These are phyloP conservation scores for Melanopsichium pennsylvanicum DNA, from an alignment of 1,284 basidiomycete genomes.

Conservation along the genomic window DNA sequence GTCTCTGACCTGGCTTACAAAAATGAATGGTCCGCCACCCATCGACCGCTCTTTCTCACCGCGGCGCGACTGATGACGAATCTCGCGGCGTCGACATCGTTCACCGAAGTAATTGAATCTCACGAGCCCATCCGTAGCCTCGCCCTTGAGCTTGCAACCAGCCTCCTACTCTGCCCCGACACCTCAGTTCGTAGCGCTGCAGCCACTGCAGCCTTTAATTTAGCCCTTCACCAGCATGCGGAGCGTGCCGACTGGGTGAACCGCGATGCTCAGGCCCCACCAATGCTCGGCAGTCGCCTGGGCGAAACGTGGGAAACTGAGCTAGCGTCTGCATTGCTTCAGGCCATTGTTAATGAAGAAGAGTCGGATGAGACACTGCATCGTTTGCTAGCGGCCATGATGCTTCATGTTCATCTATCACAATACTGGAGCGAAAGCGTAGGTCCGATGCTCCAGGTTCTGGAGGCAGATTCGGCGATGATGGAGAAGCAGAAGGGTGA, in stretches of 20 bases:
- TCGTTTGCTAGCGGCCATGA: constrained; percentile 78
- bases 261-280: constrained; percentile 67
- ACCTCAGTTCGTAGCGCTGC: constrained; percentile 77
- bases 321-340: constrained; percentile 78
- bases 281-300: constrained; percentile 72
- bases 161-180: constrained; percentile 74
- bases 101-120: constrained; percentile 71
- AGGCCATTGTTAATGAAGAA: constrained; percentile 76
- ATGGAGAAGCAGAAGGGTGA: not conserved
- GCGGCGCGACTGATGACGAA: constrained; percentile 79
- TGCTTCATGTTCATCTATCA: constrained; percentile 75
- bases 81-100: constrained; percentile 70
- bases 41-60: constrained; percentile 69
- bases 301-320: constrained; percentile 77
- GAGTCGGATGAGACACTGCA: constrained; percentile 75
- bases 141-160: constrained; percentile 71
- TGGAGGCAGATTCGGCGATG: constrained; percentile 67
- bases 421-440: constrained; percentile 71
- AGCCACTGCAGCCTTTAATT: constrained; percentile 81
- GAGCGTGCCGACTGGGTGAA: constrained; percentile 34
- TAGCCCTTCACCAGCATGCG: constrained; percentile 67
- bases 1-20: constrained; percentile 19
- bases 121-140: constrained; percentile 67
- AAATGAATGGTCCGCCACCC: constrained; percentile 71
- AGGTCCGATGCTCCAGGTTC: constrained; percentile 75